Evolutionary conservation across 768 basidiomycete genomes (phyloP).

Genomic region (Suillus hirtellus): DNA sequence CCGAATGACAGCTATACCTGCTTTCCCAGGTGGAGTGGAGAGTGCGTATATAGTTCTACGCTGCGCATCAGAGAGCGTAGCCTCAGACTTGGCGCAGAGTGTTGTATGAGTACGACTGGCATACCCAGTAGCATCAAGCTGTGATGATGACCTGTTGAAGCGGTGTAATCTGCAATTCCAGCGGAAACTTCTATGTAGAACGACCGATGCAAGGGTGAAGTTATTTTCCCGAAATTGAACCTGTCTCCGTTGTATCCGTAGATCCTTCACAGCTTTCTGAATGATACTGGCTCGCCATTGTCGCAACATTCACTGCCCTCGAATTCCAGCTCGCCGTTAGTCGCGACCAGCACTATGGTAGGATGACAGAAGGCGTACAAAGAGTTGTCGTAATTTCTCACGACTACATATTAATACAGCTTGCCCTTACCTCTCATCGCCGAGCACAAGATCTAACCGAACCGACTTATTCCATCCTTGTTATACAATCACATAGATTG

Average conservation of each 20-base stretch:
- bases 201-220: constrained; percentile 9
- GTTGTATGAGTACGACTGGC: constrained; percentile 1
- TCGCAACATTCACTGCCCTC: constrained; percentile 20
- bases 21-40: constrained; percentile 85
- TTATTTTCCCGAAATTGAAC: constrained; percentile 1
- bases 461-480: background rate
- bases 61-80: constrained; percentile 50
- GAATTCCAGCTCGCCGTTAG: constrained; percentile 2
- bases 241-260: constrained; percentile 3
- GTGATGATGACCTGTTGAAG: background rate
- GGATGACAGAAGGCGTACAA: background rate
- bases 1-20: constrained; percentile 79
- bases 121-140: background rate
- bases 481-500: background rate
- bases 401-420: background rate
- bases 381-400: constrained; percentile 1
- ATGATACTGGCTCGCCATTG: constrained; percentile 20
- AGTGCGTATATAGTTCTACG: constrained; percentile 83
- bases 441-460: constrained; percentile 1
- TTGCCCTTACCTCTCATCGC: constrained; percentile 3
- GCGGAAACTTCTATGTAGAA: constrained; percentile 31
- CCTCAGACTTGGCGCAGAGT: constrained; percentile 6
- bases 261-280: constrained; percentile 11
- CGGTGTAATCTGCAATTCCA: constrained; percentile 14
- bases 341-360: background rate